Base-by-base conservation (phyloP, 2,329 filamentous ascomycete genomes). In the Botrytis medusae region DNA sequence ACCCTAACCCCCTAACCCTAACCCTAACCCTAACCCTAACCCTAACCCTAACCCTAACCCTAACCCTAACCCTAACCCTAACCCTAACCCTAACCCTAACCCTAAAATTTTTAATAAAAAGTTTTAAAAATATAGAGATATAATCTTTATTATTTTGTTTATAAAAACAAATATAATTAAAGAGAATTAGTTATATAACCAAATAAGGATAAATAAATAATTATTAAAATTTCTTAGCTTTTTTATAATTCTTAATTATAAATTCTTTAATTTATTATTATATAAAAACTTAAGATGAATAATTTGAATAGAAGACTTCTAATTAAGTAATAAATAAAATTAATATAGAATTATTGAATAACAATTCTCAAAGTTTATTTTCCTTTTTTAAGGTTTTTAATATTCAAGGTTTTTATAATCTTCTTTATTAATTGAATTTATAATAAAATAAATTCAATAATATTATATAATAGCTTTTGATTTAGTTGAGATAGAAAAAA, bases 131-230 rank as follows among this genome's bases (percentile, higher is more conserved):
- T 18, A 69, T 40, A 25, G 44, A 72, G 29, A 76, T 76, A 69
- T 74, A 22, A 20, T 75, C 61, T 73, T 76, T 32, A 32, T 76
- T 34, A 9, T 75, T 72, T n/a, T 76, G 37, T 69, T 76, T 62
- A 20, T 46, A 20, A 46, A 46, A 46, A 46, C 12, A 46, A 46
- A 14, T 20, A 46, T 16, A 46, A 46, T 46, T 10, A 46, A 46
- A 46, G 12, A 46, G 44, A 20, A 46, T 46, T 16, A 46, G 14
- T 46, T 46, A 20, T 46, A 46, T 46, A 16, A 46, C 14, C 12
- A 14, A 46, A 46, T 46, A 14, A 46, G 12, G 14, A 20, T 46
- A 16, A 20, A 46, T 46, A 46, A 46, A 46, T 46, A 10, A 46
- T 46, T 46, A 46, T 46, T 76, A 16, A 67, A 76, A 54, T 74